phyloP scores from a whole-genome alignment of 257 asterid species.

The Verbascum thapsus region DNA sequence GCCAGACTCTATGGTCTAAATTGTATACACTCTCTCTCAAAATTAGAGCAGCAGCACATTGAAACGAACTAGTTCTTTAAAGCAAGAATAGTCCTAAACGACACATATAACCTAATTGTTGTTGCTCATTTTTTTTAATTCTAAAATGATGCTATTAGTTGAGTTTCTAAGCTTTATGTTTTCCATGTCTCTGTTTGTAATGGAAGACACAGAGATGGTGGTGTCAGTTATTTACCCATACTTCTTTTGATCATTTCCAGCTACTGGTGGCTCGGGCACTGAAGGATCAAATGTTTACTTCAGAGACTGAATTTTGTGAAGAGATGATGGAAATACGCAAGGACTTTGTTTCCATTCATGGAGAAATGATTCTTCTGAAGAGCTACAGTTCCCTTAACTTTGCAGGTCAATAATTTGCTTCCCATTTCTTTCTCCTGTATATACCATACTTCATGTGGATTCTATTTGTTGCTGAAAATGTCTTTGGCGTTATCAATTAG shows the following conservation, averaged over 20 bases:
- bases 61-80: neutral
- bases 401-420: slow-evolving; percentile 60
- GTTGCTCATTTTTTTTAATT: neutral
- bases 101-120: neutral
- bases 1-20: neutral
- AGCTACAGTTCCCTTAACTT: slow-evolving; percentile 90
- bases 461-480: neutral
- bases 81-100: neutral
- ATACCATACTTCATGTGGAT: too few relatives aligned
- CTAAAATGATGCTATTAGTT: neutral
- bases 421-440: slow-evolving; percentile 18
- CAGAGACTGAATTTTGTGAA: slow-evolving; percentile 65
- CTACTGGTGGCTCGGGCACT: slow-evolving; percentile 54
- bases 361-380: slow-evolving; percentile 92
- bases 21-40: neutral
- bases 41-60: neutral
- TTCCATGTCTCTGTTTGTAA: neutral
- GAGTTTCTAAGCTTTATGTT: neutral
- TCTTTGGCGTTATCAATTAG: slow-evolving; percentile 34
- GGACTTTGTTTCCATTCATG: slow-evolving; percentile 85
- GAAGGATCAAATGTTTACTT: slow-evolving; percentile 44
- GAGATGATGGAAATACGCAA: slow-evolving; percentile 69
- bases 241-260: slow-evolving; percentile 19
- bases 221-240: too few relatives aligned
- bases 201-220: neutral